Evolutionary conservation across 2,329 filamentous ascomycete species (phyloP).

Genomic region (Epicoccum nigrum): DNA sequence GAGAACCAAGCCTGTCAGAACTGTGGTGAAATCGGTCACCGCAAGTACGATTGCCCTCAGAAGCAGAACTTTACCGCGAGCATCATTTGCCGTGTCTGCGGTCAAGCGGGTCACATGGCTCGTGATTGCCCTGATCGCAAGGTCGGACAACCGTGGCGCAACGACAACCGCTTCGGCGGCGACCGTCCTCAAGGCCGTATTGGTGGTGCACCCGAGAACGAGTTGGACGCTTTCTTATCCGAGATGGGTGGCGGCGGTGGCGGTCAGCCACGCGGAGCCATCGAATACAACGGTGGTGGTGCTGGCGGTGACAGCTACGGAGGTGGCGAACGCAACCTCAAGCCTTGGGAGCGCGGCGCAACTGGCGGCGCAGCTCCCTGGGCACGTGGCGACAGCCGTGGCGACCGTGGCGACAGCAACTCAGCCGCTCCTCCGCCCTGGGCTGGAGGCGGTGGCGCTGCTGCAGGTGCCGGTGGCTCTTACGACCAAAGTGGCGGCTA

Average conservation of each 20-base stretch:
- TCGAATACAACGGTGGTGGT: constrained; percentile 58
- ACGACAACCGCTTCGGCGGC: constrained; percentile 62
- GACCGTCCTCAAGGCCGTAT: constrained; percentile 66
- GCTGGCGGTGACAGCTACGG: constrained; percentile 58
- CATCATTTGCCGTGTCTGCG: constrained; percentile 98
- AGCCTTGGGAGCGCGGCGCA: constrained; percentile 88
- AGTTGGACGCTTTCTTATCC: constrained; percentile 99
- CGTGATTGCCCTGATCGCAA: constrained; percentile 95
- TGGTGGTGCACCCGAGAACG: constrained; percentile 81
- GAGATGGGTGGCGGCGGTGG: constrained; percentile 79
- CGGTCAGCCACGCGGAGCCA: constrained; percentile 72
- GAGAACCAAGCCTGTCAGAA: constrained; percentile 99
- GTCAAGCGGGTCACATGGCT: constrained; percentile 97
- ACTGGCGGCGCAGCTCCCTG: constrained; percentile 86
- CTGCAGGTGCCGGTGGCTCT: constrained; percentile 25
- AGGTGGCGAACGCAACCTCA: constrained; percentile 63
- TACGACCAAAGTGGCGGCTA: constrained; percentile 38
- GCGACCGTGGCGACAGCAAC: constrained; percentile 49
- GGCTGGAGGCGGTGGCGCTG: constrained; percentile 40
- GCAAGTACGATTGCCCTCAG: constrained; percentile 98
- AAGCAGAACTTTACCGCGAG: constrained; percentile 98
- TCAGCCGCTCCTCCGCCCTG: constrained; percentile 51
- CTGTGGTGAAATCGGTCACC: constrained; percentile 96
- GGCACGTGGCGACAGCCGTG: constrained; percentile 56
- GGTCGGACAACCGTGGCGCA: constrained; percentile 90